Evolutionary conservation across 2,329 filamentous ascomycete species (phyloP).

Genomic region (Penicillium sp.): DNA sequence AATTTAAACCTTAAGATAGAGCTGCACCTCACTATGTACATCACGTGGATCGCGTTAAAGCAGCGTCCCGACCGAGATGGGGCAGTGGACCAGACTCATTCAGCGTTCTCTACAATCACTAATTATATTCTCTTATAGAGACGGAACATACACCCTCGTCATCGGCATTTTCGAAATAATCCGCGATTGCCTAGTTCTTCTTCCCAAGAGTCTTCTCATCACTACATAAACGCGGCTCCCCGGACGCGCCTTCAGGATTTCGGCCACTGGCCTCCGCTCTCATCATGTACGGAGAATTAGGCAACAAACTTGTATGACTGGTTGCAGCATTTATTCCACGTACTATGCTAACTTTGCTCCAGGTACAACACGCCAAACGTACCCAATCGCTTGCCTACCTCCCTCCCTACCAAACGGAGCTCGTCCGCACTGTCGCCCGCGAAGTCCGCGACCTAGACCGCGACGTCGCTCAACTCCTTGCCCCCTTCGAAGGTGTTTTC

Average conservation of each 20-base stretch:
- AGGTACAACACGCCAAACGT: slow-evolving; percentile 96
- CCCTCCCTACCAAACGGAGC: slow-evolving; percentile 89
- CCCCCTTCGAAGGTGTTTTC: slow-evolving; percentile 83
- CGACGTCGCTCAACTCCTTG: slow-evolving; percentile 78
- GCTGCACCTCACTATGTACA: background rate
- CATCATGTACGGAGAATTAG: slow-evolving; percentile 83
- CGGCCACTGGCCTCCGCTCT: background rate
- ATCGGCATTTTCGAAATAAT: background rate
- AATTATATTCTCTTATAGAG: background rate
- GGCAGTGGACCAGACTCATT: background rate
- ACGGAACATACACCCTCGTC: background rate
- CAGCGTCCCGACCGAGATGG: background rate
- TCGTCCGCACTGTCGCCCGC: slow-evolving; percentile 83
- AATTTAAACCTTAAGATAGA: background rate
- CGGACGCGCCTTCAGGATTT: background rate
- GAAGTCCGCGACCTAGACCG: slow-evolving; percentile 94
- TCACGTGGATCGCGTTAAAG: background rate
- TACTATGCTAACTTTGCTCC: slow-evolving; percentile 8
- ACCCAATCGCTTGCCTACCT: slow-evolving; percentile 85
- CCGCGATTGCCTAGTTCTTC: background rate
- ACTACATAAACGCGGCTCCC: background rate
- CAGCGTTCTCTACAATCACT: background rate
- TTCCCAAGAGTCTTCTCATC: background rate
- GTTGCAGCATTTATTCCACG: background rate
- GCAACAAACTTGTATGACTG: slow-evolving; percentile 75